Base-by-base conservation (phyloP, 768 basidiomycete species). In the Russula compacta region DNA sequence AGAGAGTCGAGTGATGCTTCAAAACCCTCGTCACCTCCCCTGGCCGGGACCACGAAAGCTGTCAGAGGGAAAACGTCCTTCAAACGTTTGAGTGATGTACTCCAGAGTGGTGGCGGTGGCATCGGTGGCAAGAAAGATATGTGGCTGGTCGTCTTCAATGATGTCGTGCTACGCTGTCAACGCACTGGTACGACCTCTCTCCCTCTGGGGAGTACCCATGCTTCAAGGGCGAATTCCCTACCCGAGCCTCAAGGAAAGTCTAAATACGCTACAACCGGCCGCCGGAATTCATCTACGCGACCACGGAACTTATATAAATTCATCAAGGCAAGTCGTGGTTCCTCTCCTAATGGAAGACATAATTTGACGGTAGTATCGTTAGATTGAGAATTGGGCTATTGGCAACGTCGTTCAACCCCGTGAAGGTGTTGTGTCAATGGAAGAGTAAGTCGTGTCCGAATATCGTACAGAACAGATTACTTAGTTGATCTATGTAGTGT, bases 71-170 rank as follows among this genome's bases (percentile, higher is more conserved):
- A 92, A 70, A 82, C 89, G 19, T 94, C 91, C 1, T 87, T 95
- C 78, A 89, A 87, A 69, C 84, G 93, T 6, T 74, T 98, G 51
- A 93, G 89, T 69, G 94, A 97, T 68, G 90, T 93, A n/a, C 78
- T 97, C 39, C 78, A 85, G 58, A 73, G 80, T 0, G 73, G 79
- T 12, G 77, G 77, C 46, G 67, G 67, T 14, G 78, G 78, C n/a
- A 59, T 81, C 33, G 77, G 86, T 70, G 68, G 87, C 36, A 90
- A 88, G 77, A 86, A 87, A 69, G 95, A 99, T 67, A 69, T 93
- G 47, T 99, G 97, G 97, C 79, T 95, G 57, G 91, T 99, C 2
- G 83, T 86, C 14, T 98, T 99, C 78, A 95, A 94, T 58, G 97
- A 99, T 69, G 95, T 99, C 49, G 87, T 93, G 6, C 74, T 99